A percentile compares a stretch with the other conserved stretches of the same genome.
phyloP scores from a whole-genome alignment of 768 basidiomycete genomes.

The Tephrocybe rancida region DNA sequence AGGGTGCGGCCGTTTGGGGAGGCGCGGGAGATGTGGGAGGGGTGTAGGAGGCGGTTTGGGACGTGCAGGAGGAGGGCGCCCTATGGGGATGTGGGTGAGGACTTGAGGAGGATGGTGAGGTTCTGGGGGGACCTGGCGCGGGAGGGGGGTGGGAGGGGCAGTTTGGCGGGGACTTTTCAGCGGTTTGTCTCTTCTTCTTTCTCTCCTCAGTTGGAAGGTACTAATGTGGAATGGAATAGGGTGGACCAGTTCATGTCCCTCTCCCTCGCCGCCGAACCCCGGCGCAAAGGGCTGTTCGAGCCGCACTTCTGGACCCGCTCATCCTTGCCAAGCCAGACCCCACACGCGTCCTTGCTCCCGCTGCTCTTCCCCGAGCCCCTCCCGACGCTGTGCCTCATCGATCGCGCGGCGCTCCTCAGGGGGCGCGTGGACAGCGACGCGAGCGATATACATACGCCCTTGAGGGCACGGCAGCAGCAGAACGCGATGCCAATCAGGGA shows the following conservation, averaged over 20 bases:
- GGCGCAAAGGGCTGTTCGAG: constrained; percentile 74
- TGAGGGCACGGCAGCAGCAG: no score
- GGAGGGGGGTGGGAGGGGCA: constrained; percentile 38
- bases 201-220: background rate
- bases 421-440: constrained; percentile 72
- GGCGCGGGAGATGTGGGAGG: constrained; percentile 53
- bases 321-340: constrained; percentile 32
- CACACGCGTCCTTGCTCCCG: constrained; percentile 56
- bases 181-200: constrained; percentile 45
- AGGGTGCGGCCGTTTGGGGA: constrained; percentile 39
- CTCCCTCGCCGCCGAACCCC: constrained; percentile 74
- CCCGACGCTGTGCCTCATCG: constrained; percentile 67
- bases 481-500: no score
- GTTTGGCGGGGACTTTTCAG: constrained; percentile 59
- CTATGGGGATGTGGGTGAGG: constrained; percentile 43
- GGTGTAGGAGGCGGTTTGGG: constrained; percentile 49
- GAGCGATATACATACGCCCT: constrained; percentile 65
- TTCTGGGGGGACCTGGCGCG: constrained; percentile 59
- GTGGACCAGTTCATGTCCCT: constrained; percentile 80
- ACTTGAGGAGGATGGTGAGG: constrained; percentile 49
- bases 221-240: constrained; percentile 31
- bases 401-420: constrained; percentile 64
- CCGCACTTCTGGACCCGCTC: constrained; percentile 77
- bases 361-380: constrained; percentile 78
- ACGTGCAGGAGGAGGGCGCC: constrained; percentile 48